Conservation (phyloP, 805 yeast species). For the Wickerhamomyces xylosicus region DNA sequence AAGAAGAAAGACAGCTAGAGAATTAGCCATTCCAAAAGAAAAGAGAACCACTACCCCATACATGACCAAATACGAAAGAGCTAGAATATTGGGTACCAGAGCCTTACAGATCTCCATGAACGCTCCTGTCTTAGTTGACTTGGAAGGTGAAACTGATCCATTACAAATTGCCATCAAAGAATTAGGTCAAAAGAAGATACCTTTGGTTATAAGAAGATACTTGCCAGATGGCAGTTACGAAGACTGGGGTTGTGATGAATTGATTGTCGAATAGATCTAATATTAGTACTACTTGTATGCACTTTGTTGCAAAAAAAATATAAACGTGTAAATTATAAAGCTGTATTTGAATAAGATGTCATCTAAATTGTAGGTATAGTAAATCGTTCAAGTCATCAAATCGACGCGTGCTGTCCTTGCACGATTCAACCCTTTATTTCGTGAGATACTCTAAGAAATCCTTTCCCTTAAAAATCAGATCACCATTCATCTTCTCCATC, state of each 20-base stretch:
- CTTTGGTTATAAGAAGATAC: constrained; percentile 89
- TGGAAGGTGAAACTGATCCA: constrained; percentile 99
- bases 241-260: constrained; percentile 98
- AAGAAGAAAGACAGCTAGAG: constrained; percentile 58
- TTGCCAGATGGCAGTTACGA: constrained; percentile 95
- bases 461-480: constrained; percentile 46
- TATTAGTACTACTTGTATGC: background rate
- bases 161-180: constrained; percentile 97
- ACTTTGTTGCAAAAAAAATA: too few species aligned
- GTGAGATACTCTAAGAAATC: constrained; percentile 42
- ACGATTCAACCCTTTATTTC: too few species aligned
- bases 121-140: constrained; percentile 95
- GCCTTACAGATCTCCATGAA: constrained; percentile 96
- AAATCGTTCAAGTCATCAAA: too few species aligned
- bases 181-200: constrained; percentile 87
- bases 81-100: constrained; percentile 94
- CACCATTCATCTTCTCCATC: constrained; percentile 44
- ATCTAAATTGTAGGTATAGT: background rate
- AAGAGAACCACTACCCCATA: constrained; percentile 93
- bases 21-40: constrained; percentile 82
- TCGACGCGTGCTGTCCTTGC: too few species aligned
- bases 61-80: constrained; percentile 98
- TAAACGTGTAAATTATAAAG: background rate
- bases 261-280: constrained; percentile 62
- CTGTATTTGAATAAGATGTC: too few species aligned